These are phyloP conservation scores for Thelephora terrestris DNA, from an alignment of 1,284 basidiomycete genomes.

Conservation along the genomic window DNA sequence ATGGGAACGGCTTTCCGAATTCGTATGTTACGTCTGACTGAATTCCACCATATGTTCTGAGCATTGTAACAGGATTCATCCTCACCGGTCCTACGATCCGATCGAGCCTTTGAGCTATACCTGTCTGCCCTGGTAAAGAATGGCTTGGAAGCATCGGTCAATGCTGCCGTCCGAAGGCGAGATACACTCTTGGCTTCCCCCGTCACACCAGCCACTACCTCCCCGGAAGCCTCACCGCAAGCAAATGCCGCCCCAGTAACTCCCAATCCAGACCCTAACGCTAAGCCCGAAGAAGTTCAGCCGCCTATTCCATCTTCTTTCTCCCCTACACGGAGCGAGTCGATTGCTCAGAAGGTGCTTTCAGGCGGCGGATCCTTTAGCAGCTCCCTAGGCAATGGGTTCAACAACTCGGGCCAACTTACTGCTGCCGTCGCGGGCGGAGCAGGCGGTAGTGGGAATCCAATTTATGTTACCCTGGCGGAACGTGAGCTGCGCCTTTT, in stretches of 20 bases:
- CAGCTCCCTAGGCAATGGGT: conserved; percentile 8
- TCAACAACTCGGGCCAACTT: conserved; percentile 30
- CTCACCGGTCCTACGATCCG: conserved; percentile 57
- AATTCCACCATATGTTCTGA: conserved; percentile 2
- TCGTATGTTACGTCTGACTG: conserved; percentile 38
- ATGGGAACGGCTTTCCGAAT: conserved; percentile 75
- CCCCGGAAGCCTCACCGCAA: conserved; percentile 12
- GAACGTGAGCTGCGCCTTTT: conserved; percentile 48
- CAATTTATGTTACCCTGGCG: conserved; percentile 70
- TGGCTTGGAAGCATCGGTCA: conserved; percentile 46
- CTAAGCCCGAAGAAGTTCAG: not conserved
- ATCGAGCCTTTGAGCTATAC: conserved; percentile 64
- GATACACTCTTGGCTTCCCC: conserved; percentile 46
- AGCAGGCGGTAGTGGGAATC: conserved; percentile 38
- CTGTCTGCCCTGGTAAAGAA: conserved; percentile 55
- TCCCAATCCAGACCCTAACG: conserved; percentile 1
- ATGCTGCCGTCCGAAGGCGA: conserved; percentile 52
- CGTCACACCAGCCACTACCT: conserved; percentile 11
- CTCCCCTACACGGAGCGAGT: conserved; percentile 29
- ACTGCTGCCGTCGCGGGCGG: conserved; percentile 30
- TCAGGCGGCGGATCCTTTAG: conserved; percentile 23
- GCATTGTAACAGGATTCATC: conserved; percentile 38
- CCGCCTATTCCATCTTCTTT: conserved; percentile 22
- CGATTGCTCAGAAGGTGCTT: conserved; percentile 50
- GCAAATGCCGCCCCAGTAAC: conserved; percentile 8